These are phyloP conservation scores for Rhodotorula sp. DNA, from an alignment of 1,284 basidiomycete genomes.

Conservation along the genomic window DNA sequence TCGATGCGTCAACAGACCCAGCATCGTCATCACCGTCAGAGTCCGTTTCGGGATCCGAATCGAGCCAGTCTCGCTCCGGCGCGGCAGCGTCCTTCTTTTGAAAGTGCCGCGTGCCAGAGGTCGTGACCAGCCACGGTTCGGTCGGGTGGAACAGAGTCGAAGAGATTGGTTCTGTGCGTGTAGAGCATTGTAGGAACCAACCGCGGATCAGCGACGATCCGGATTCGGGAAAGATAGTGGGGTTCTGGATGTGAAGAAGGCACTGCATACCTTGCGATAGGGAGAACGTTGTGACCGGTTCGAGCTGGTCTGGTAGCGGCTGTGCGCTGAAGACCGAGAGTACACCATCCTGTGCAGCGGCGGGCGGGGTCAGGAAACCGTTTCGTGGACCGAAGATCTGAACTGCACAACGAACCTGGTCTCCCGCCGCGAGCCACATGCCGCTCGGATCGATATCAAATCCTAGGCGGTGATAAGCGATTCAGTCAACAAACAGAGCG, in stretches of 20 bases:
- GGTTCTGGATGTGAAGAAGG: no score
- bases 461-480: slow-evolving; percentile 42
- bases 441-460: slow-evolving; percentile 78
- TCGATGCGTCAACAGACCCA: background rate
- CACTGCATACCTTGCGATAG: background rate
- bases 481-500: slow-evolving; percentile 13
- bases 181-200: no score
- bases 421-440: slow-evolving; percentile 65
- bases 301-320: slow-evolving; percentile 10
- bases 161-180: slow-evolving; percentile 4
- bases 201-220: background rate
- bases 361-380: background rate
- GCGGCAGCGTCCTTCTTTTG: background rate
- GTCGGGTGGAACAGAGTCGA: slow-evolving; percentile 18
- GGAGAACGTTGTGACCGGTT: slow-evolving; percentile 6
- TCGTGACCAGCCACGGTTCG: slow-evolving; percentile 9
- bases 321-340: slow-evolving; percentile 40
- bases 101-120: slow-evolving; percentile 10
- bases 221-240: background rate
- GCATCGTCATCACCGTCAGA: background rate
- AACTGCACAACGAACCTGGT: slow-evolving; percentile 57
- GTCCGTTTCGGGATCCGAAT: background rate
- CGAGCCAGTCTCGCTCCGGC: background rate
- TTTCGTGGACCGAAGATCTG: slow-evolving; percentile 27
- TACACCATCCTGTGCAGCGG: slow-evolving; percentile 39